Base-by-base conservation (phyloP, 257 asterid species). In the Jacaranda mimosifolia region DNA sequence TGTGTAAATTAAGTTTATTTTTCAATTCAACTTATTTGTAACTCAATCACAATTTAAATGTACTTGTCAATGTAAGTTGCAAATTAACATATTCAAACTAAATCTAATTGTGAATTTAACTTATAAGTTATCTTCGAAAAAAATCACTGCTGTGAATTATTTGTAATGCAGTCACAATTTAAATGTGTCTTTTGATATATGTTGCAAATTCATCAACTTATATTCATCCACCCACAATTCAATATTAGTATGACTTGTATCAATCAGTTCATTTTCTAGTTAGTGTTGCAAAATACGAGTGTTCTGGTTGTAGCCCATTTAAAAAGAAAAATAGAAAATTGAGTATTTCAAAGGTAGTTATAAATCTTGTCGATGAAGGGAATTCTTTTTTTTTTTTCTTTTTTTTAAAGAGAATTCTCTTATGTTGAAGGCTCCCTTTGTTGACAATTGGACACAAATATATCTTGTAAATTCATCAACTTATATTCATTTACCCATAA, bases 391-490 rank as follows among this genome's bases (percentile, higher is more conserved):
- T 10, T 53, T 15, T 26, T 26, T 26, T n/a, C n/a, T n/a, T n/a
- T n/a, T n/a, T n/a, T n/a, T n/a, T n/a, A n/a, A n/a, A 9, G 67
- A 6, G 36, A 72, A 48, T 48, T 15, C 53, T 39, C 43, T 80
- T 45, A 40, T 40, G 45, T 40, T 40, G 45, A 6, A 55, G 17
- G 26, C 60, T n/a, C n/a, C 32, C 26, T 15, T 55, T 55, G 32
- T 70, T 78, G 81, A 70, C 83, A 63, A 46, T 10, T 63, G 15
- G 45, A n/a, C 11, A 53, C 60, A 73, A 56, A 42, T 42, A 42
- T 42, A 26, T 26, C 1, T 26, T 26, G 2, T 2, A 26, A 26
- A 26, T 26, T 26, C 32, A 26, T 26, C 32, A 26, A 26, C 32
- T 26, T 26, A 42, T 42, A 9, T 5, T 42, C 8, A 42, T 5